Conservation (phyloP, 2,329 filamentous ascomycete genomes). For the Botrytis hyacinthi region DNA sequence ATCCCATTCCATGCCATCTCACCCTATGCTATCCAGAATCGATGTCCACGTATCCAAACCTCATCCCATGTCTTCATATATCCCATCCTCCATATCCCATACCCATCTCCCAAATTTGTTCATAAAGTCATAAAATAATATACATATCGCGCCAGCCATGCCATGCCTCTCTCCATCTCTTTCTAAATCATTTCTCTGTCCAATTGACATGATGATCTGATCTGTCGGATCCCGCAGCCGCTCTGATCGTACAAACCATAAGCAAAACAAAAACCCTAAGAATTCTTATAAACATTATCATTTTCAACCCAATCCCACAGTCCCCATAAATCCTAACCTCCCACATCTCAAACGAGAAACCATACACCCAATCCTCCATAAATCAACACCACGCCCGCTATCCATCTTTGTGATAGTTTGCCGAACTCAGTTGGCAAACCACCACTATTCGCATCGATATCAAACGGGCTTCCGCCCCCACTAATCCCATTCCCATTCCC, state of each 20-base stretch:
- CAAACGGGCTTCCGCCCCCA: conserved; percentile 23
- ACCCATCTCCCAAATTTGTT: background rate
- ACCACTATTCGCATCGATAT: conserved; percentile 18
- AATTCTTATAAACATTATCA: background rate
- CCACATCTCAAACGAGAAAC: background rate
- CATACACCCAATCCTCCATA: background rate
- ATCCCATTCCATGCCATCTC: background rate
- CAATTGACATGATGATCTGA: background rate
- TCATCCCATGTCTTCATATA: background rate
- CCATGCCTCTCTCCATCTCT: background rate
- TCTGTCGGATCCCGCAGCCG: background rate
- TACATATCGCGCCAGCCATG: background rate
- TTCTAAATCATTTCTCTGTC: background rate
- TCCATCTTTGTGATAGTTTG: background rate
- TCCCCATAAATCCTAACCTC: background rate
- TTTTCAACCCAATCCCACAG: background rate
- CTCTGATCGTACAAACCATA: background rate
- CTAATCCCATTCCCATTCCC: conserved; percentile 5
- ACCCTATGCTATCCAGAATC: background rate
- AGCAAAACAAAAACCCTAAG: background rate
- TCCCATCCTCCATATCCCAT: background rate
- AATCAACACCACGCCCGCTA: background rate
- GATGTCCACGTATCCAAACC: background rate
- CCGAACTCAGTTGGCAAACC: background rate
- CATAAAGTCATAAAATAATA: background rate